Evolutionary conservation across 108 stramenopile species (phyloP), one percentile per base, ranked within the genome.

Genomic region (Cyclotella distinguenda): DNA sequence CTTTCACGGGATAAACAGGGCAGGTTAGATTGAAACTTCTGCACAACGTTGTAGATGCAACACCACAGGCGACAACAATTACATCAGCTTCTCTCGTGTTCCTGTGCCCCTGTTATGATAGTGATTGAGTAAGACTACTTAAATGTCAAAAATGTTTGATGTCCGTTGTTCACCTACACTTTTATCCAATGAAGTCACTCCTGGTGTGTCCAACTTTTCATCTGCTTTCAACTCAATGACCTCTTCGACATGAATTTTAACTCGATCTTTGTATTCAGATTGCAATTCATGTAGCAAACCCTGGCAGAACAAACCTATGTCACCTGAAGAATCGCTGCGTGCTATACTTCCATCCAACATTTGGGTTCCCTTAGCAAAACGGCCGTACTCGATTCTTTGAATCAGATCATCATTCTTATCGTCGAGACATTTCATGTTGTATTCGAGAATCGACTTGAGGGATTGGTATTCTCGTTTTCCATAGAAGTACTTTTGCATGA

Each of bases 361-460:
- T 49, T 35, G 38, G 25, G 72, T 74, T 34, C 72, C 72, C 25
- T 45, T 44, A 28, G 64, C 64, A 26, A 57, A 74, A 27, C 72
- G 27, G 11, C 64, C 72, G 54, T 74, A 74, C 16, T 66, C 43
- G 25, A 74, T 74, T 23, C 59, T 60, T 40, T 65, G 72, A 11
- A 74, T 57, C 30, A 74, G 44, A 19, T 40, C 48, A 35, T 74
- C 72, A 9, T 40, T 53, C 35, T 49, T 51, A 60, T 74, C 72
- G 60, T 74, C 72, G 6, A 74, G 63, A 25, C 72, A 66, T 59
- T 74, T 52, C 72, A 74, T 74, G 51, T 26, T 59, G 55, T 66
- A 66, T 45, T 74, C 51, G 19, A 74, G 49, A 27, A 74, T 74
- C 19, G 64, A 52, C 60, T 60, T 61, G 33, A 66, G 65, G 46